Base-by-base conservation (phyloP, 2,329 filamentous ascomycete genomes). In the Hawksworthiomyces lignivorus region DNA sequence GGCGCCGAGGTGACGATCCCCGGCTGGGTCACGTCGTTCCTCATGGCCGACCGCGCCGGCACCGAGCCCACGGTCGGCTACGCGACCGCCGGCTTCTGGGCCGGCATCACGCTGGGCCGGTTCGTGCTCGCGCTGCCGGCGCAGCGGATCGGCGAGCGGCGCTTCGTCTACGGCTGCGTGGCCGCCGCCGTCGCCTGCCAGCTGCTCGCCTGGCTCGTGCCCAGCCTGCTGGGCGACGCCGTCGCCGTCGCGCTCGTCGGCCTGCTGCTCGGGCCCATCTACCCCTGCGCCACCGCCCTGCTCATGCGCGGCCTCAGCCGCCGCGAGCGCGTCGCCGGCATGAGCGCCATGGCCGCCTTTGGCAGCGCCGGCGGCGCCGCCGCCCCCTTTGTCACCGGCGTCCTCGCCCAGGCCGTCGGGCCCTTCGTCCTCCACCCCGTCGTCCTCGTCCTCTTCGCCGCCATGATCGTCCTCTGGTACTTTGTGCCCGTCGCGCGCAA, bases 1-100 rank as follows among this genome's bases (percentile, higher is more conserved):
- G 87, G 86, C 26, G 82, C 84, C 27, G 87, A 94, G 61, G 86
- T 94, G 14, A 81, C 80, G 12, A 85, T 90, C 49, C 86, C 82
- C 0, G 86, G 87, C 40, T 94, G 87, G 87, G 82, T 90, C 36
- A 87, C 90, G 48, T 87, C 83, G 3, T 94, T 89, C 64, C 67
- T 94, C 29, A 87, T 92, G 60, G 73, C 74, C 37, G 75, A 79
- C 48, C 80, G 86, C 28, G 67, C 78, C 43, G 86, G 84, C 12
- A 71, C 83, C 51, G 84, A 84, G 7, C 68, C 73, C 0, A 69
- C 72, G 4, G 84, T 92, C 15, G 87, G 87, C 27, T 92, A 92
- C 58, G 84, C 92, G 18, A 87, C 84, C 2, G 71, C 84, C 2
- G 73, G 80, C 10, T 81, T 80, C 60, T 77, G 80, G 80, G 79